A percentile compares a stretch with the other conserved stretches of the same genome.
phyloP scores from a whole-genome alignment of 352 stramenopile species.

The Phytopythium vexans region DNA sequence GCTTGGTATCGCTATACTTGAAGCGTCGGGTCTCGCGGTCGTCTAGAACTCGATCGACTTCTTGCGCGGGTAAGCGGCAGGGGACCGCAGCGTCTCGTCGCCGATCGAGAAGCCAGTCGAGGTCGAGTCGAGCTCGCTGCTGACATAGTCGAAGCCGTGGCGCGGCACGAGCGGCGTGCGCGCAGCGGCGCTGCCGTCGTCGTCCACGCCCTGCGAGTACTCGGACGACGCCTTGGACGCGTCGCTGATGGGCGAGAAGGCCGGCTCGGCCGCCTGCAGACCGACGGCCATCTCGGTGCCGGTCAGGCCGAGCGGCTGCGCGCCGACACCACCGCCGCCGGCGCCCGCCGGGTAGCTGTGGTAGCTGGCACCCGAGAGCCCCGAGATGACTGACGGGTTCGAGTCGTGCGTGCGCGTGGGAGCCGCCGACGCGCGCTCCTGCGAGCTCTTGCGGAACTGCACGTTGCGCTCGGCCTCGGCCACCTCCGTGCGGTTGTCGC shows the following conservation, averaged over 20 bases:
- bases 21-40: too few relatives aligned
- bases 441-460: slow-evolving; percentile 17
- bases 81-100: slow-evolving; percentile 10
- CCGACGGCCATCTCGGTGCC: slow-evolving; percentile 36
- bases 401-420: slow-evolving; percentile 21
- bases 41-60: slow-evolving; percentile 48
- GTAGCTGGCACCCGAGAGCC: slow-evolving; percentile 38
- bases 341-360: slow-evolving; percentile 28
- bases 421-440: slow-evolving; percentile 16
- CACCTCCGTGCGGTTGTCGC: slow-evolving; percentile 29
- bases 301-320: slow-evolving; percentile 18
- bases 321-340: slow-evolving; percentile 13
- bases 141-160: slow-evolving; percentile 11
- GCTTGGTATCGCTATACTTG: too few relatives aligned
- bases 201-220: slow-evolving; percentile 30
- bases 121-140: slow-evolving; percentile 35
- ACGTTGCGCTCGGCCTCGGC: slow-evolving; percentile 16
- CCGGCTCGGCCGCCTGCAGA: slow-evolving; percentile 15
- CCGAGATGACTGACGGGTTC: slow-evolving; percentile 45
- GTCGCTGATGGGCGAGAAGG: slow-evolving; percentile 40
- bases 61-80: slow-evolving; percentile 27
- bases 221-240: slow-evolving; percentile 19
- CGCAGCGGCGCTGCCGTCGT: slow-evolving; percentile 1
- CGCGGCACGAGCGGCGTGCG: slow-evolving; percentile 2
- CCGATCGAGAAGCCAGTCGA: slow-evolving; percentile 32